phyloP scores from a whole-genome alignment of 1,139 yeast genomes.

The Kurtzmaniella quercitrusa region DNA sequence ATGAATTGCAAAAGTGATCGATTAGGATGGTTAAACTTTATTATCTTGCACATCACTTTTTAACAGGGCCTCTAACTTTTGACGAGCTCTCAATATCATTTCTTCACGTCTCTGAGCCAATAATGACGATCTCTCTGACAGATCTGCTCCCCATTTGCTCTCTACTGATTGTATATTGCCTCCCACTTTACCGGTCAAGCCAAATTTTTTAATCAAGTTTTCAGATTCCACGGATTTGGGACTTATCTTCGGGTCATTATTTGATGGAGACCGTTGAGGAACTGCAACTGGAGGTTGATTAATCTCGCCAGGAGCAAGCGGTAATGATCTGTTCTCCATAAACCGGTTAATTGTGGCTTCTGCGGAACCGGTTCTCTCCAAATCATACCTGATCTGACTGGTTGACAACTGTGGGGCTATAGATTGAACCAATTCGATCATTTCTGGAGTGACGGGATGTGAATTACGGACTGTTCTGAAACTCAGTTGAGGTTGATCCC shows the following conservation, averaged over 20 bases:
- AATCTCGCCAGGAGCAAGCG: constrained; percentile 55
- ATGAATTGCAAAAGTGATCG: no score
- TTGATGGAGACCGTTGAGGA: constrained; percentile 6
- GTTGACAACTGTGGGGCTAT: constrained; percentile 70
- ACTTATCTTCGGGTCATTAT: constrained; percentile 4
- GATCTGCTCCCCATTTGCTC: constrained; percentile 16
- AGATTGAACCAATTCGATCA: constrained; percentile 84
- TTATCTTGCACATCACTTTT: constrained; percentile 19
- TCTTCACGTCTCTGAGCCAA: constrained; percentile 33
- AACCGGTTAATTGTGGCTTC: constrained; percentile 73
- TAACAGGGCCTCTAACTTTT: constrained; percentile 35
- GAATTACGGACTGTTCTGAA: constrained; percentile 19
- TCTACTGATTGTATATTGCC: constrained; percentile 9
- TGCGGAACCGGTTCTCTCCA: constrained; percentile 71
- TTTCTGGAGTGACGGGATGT: constrained; percentile 66
- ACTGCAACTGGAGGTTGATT: constrained; percentile 8
- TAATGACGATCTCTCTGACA: constrained; percentile 15
- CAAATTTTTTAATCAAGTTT: constrained; percentile 38
- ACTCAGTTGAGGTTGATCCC: no score
- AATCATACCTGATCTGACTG: constrained; percentile 66
- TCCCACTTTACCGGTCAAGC: constrained; percentile 18
- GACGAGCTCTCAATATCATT: constrained; percentile 43
- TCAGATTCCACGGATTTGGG: constrained; percentile 11
- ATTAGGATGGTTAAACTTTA: no score
- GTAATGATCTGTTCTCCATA: constrained; percentile 60